Evolutionary conservation across 169 alveolate genomes (phyloP).

Genomic region (Eimeria brunetti): DNA sequence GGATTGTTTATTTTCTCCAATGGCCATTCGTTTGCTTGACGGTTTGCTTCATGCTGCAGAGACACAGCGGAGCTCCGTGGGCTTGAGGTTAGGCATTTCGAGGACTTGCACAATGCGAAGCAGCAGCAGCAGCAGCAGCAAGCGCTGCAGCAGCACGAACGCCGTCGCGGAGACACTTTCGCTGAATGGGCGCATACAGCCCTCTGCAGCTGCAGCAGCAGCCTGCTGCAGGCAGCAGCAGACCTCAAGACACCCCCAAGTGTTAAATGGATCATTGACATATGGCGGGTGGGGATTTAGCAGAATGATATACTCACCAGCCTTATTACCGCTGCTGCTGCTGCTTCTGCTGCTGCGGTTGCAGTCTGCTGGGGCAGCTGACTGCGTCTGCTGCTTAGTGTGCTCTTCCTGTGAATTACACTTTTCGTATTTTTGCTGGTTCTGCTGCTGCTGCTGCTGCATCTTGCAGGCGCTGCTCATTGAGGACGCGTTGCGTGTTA

Average conservation of each 20-base stretch:
- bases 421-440: background rate
- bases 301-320: background rate
- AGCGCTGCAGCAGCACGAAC: background rate
- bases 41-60: background rate
- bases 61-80: background rate
- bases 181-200: slow-evolving; percentile 55
- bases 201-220: slow-evolving; percentile 66
- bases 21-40: background rate
- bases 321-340: background rate
- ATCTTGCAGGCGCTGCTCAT: slow-evolving; percentile 21
- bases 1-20: background rate
- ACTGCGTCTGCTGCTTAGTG: background rate
- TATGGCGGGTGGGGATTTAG: slow-evolving; percentile 18
- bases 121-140: slow-evolving; percentile 23
- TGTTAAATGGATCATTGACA: slow-evolving; percentile 7
- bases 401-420: background rate
- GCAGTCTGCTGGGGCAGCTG: background rate
- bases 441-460: slow-evolving; percentile 18
- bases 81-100: background rate
- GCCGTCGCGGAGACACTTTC: slow-evolving; percentile 17
- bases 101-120: background rate
- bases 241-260: slow-evolving; percentile 51
- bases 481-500: background rate
- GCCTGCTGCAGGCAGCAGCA: slow-evolving; percentile 66
- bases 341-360: slow-evolving; percentile 12